Base-by-base conservation (phyloP, 441 rosid species). In the Arabidopsis hybrid region DNA sequence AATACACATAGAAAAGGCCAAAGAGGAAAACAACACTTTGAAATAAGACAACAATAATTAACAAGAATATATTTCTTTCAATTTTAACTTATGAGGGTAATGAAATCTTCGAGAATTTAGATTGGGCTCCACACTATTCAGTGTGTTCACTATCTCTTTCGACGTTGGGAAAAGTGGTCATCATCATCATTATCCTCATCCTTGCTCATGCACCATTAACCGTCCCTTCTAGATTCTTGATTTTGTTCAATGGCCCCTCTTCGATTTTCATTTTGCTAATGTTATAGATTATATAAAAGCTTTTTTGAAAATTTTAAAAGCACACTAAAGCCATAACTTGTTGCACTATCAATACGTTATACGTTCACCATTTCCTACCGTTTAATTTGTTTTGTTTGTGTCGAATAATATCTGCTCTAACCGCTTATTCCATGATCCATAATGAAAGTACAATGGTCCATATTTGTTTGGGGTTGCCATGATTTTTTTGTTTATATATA, bases 21-120 rank as follows among this genome's bases (percentile, higher is more conserved):
- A 36, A 31, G 61, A 38, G 12, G 35, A 60, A 51, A 51, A 40
- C 34, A 51, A 38, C 52, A 51, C 4, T 29, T 60, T 36, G 17
- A 10, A 47, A 59, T 36, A 63, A 55, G 62, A 64, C 65, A 49
- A 58, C 36, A 36, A 35, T 10, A 18, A 21, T 45, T 18, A 47
- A 18, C 32, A 45, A 10, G 21, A 47, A 49, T 46, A 10, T 56
- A 73, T 56, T 55, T 46, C 17, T 35, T 46, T 17, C 18, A 36
- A 11, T 57, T 52, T 42, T 31, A 71, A 52, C 45, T n/a, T 2
- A 43, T 7, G 6, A 49, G 38, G 6, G 72, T 56, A 58, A 65
- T 29, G 35, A 57, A 36, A 73, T 65, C 77, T 73, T 65, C 42
- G 16, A 73, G 77, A 65, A 73, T 63, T 53, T 53, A 42, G n/a